Evolutionary conservation across 1,139 yeast species (phyloP).

Genomic region (Taphrina populina): DNA sequence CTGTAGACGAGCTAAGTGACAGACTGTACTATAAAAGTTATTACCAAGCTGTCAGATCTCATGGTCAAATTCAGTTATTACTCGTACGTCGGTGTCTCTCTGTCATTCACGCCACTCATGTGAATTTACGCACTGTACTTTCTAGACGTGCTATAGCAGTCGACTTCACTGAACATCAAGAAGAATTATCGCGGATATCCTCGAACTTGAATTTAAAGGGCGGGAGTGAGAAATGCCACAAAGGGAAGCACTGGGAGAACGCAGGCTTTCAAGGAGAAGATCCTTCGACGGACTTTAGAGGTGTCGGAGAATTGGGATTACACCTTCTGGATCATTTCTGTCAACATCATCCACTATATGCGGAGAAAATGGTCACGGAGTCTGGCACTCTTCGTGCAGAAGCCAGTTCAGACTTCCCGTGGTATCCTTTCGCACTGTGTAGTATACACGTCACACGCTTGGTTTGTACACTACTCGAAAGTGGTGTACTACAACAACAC

Average conservation of each 20-base stretch:
- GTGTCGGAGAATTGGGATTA: constrained; percentile 19
- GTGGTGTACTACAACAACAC: constrained; percentile 12
- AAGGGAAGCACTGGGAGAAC: constrained; percentile 18
- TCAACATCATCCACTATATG: constrained; percentile 21
- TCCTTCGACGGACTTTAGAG: constrained; percentile 25
- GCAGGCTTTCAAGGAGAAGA: constrained; percentile 30
- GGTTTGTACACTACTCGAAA: neutral
- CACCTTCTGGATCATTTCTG: constrained; percentile 21
- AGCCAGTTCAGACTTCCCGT: constrained; percentile 9
- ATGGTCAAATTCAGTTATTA: neutral
- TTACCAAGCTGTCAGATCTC: constrained; percentile 2
- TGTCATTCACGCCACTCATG: constrained; percentile 4
- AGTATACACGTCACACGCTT: constrained; percentile 20
- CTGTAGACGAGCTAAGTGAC: neutral
- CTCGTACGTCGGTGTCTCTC: neutral
- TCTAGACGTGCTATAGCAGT: neutral
- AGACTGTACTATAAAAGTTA: constrained; percentile 3
- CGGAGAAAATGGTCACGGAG: constrained; percentile 17
- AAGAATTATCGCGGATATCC: neutral
- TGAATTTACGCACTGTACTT: neutral
- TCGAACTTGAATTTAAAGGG: neutral
- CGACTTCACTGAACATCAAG: neutral
- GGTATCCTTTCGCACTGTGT: constrained; percentile 31
- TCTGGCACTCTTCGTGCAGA: constrained; percentile 8
- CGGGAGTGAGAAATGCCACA: neutral